Evolutionary conservation across 768 basidiomycete genomes (phyloP), one percentile per base, ranked within the genome.

Genomic region (Serendipita indica): DNA sequence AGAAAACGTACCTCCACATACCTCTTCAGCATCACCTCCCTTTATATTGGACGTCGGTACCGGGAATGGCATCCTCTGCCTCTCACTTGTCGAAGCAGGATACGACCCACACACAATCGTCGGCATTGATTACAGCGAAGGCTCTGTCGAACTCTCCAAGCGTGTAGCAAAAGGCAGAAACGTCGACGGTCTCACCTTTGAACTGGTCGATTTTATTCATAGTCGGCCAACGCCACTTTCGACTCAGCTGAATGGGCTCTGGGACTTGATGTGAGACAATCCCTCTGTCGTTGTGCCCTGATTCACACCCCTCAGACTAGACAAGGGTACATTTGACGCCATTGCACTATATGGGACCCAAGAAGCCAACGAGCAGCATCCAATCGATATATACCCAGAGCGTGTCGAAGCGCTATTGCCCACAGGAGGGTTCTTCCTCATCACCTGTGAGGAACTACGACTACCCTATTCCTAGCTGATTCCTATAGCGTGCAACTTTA

Each of bases 301-400:
- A 63, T 14, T 35, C 39, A 58, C 61, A 62, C 33, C 60, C 63
- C 2, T 60, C 66, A 7, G 70, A 14, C 66, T 90, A 59, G 89
- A 91, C 69, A 91, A 91, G 67, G 89, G 89, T n/a, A 91, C 89
- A 0, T 88, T 81, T 65, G 89, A 91, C 65, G 87, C 89, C 3
- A 89, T 90, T 54, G 84, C 86, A 0, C 70, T 91, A 35, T 82
- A 77, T 54, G 74, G 75, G 58, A 81, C 79, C 65, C 80, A 82
- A 39, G 73, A 70, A 3, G 64, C 67, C 34, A 85, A 82, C 20
- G 67, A 63, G 39, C 72, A 76, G 0, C 82, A 83, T 1, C 45
- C 45, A 25, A 77, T 77, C 0, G 69, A 73, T n/a, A 67, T 65
- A 16, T 90, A 91, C 67, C 85, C 84, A 2, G 64, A 62, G 43